These are phyloP conservation scores for Lycium barbarum DNA, from an alignment of 257 asterid genomes.

Conservation along the genomic window DNA sequence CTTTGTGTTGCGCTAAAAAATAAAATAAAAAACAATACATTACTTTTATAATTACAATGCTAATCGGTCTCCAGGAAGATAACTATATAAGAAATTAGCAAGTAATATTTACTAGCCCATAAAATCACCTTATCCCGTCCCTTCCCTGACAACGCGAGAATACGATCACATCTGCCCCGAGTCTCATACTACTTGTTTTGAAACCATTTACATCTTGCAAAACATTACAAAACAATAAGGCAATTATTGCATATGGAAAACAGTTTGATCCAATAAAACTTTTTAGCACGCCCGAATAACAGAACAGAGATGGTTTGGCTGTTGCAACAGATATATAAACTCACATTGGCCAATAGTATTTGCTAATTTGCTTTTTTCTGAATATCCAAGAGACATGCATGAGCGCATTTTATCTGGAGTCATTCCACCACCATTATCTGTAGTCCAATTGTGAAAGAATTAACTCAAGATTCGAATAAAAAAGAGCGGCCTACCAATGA, in stretches of 20 bases:
- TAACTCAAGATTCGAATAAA: not conserved
- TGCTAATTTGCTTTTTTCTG: conserved; percentile 70
- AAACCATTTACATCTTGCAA: conserved; percentile 86
- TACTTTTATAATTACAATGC: not conserved
- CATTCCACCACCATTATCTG: conserved; percentile 95
- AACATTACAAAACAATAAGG: not conserved
- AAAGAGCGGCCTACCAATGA: too few relatives aligned
- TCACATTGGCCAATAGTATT: conserved; percentile 87
- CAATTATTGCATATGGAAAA: not conserved
- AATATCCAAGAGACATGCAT: conserved; percentile 90
- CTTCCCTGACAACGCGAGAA: conserved; percentile 71
- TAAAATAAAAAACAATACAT: conserved; percentile 19
- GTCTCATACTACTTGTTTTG: conserved; percentile 89
- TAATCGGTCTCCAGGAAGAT: not conserved
- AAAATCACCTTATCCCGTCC: conserved; percentile 51
- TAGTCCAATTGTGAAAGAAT: not conserved
- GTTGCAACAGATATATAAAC: conserved; percentile 24
- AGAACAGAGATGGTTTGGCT: not conserved
- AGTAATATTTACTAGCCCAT: not conserved
- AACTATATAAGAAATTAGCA: not conserved
- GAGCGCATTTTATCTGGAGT: conserved; percentile 71
- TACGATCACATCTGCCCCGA: conserved; percentile 89
- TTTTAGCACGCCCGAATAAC: not conserved
- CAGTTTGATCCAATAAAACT: not conserved
- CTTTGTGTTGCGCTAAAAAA: conserved; percentile 64